phyloP scores from a whole-genome alignment of 129 eudicot genomes.

The carrot (Daucus carota) region DH1_v3.0 NC_030382.2:37157001-37157500 shows the following conservation, averaged over 20 bases:
- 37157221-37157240: not conserved
- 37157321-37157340: not conserved
- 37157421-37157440: not conserved
- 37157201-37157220: not conserved
- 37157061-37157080: conserved; percentile 93
- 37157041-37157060: conserved; percentile 86
- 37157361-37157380: not conserved
- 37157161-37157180: conserved; percentile 28
- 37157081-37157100: conserved; percentile 96
- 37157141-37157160: conserved; percentile 91
- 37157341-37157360: not conserved
- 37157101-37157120: conserved; percentile 79
- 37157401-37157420: not conserved
- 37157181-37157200: not conserved
- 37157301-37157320: not conserved
- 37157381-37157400: not conserved
- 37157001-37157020: conserved; percentile 1
- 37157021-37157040: conserved; percentile 90
- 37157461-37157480: not conserved
- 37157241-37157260: not conserved
- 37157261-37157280: not conserved
- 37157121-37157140: conserved; percentile 91
- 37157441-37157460: not conserved
- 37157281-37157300: conserved; percentile 1
- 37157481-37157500: not conserved